Conservation (phyloP, 306 rosid species). For the Comarum palustre region DNA sequence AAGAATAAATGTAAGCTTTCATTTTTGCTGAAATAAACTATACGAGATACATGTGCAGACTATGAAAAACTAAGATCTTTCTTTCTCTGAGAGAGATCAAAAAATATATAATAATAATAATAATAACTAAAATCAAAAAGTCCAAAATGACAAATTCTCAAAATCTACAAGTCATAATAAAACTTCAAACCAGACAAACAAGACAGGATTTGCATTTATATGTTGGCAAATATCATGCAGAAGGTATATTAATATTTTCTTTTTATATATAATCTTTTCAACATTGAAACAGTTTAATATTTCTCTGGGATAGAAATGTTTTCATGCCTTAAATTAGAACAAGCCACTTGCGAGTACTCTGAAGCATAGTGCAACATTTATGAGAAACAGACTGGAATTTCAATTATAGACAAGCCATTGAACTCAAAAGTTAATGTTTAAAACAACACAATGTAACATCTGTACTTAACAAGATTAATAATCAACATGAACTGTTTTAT, state of each 20-base stretch:
- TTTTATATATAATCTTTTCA: not conserved
- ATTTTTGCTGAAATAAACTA: not conserved
- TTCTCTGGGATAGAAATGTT: not conserved
- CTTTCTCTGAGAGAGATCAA: not conserved
- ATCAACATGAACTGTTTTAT: not conserved
- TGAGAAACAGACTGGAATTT: not conserved
- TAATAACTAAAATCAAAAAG: not conserved
- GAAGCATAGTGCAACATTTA: not conserved
- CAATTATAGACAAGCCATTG: not conserved
- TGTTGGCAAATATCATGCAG: not conserved
- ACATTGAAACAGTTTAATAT: not conserved
- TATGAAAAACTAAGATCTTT: not conserved
- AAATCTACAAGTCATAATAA: not conserved
- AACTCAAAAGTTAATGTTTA: not conserved
- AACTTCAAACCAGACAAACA: not conserved
- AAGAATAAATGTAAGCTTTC: slow-evolving; percentile 25
- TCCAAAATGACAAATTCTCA: not conserved
- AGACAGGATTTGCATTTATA: not conserved
- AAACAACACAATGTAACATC: not conserved
- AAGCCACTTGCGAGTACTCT: not conserved
- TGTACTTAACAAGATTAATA: not conserved
- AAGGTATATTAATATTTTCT: not conserved
- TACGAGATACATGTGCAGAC: not conserved
- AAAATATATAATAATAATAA: too few relatives aligned
- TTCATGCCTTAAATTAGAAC: not conserved